These are phyloP conservation scores for Bipolaris sorokiniana DNA, from an alignment of 2,329 filamentous ascomycete genomes.

Conservation along the genomic window DNA sequence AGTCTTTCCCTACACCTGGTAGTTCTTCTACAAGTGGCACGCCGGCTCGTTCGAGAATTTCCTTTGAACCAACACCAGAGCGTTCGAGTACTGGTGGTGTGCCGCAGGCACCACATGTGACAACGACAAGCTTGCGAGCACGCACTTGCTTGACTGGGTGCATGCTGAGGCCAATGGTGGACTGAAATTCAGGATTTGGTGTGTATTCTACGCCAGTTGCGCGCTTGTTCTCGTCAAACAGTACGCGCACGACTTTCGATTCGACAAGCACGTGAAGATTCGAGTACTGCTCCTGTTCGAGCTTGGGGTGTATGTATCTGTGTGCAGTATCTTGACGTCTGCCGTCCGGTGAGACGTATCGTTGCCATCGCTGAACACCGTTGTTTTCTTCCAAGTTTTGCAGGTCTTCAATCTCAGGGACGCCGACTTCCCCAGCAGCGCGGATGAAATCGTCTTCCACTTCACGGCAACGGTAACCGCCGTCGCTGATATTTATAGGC, in stretches of 20 bases:
- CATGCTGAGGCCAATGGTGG: constrained; percentile 37
- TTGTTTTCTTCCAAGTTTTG: constrained; percentile 58
- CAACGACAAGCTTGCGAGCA: constrained; percentile 62
- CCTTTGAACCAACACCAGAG: constrained; percentile 64
- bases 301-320: constrained; percentile 60
- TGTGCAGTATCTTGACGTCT: constrained; percentile 65
- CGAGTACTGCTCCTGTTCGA: constrained; percentile 57
- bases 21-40: constrained; percentile 63
- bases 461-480: constrained; percentile 52
- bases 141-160: constrained; percentile 50
- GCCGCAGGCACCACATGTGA: constrained; percentile 59
- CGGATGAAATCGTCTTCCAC: constrained; percentile 59
- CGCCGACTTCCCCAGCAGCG: constrained; percentile 57
- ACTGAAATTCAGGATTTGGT: constrained; percentile 53
- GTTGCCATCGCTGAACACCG: constrained; percentile 53
- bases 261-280: constrained; percentile 67
- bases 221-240: constrained; percentile 60
- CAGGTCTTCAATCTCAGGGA: constrained; percentile 60
- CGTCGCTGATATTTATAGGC: constrained; percentile 62
- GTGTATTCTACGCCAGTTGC: constrained; percentile 67
- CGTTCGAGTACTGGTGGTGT: constrained; percentile 65
- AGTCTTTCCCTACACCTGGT: constrained; percentile 67
- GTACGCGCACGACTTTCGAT: constrained; percentile 61
- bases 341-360: constrained; percentile 60
- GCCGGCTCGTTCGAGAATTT: constrained; percentile 57